Evolutionary conservation across 1,284 basidiomycete genomes (phyloP), one percentile per base, ranked within the genome.

Genomic region (Cerrena zonata): DNA sequence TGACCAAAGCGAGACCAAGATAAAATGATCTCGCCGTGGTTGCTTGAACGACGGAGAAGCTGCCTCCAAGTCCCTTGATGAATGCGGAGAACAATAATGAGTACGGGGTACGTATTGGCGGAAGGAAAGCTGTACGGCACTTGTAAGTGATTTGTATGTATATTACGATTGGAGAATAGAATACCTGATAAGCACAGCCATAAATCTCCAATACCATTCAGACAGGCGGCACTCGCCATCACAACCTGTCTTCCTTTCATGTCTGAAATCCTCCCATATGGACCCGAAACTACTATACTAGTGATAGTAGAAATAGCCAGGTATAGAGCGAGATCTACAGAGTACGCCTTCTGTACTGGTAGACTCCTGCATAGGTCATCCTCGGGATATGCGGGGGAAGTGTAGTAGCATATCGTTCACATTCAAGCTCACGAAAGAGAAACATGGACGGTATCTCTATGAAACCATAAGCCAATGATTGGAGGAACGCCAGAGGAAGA

Each of bases 401-500:
- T 21, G 12, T 15, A 51, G 47, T 19, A 50, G 26, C 15, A 30
- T 52, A 48, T 27, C 21, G 21, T 26, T 47, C 24, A 50, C 53
- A 36, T 58, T 45, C 45, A 5, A 51, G n/a, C 18, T 44, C 45
- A 18, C 49, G 53, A 5, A 51, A 36, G 23, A 51, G 39, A 37
- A 43, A 51, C 12, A 46, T 39, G n/a, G 22, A 18, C 4, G 49
- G 45, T 3, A 51, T 45, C 27, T 42, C 47, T n/a, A 27, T 34
- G n/a, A 54, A 38, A 10, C 41, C 50, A n/a, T 39, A 24, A 15
- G 49, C 45, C 11, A 54, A 22, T 21, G 49, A 38, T 22, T 48
- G 47, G 10, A 51, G 34, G 40, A 56, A 49, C 5, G 45, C 34
- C 22, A 53, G 49, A n/a, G 42, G 47, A n/a, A 56, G 47, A 24